phyloP scores from a whole-genome alignment of 768 basidiomycete genomes.

The Xerocomus potaroensis region DNA sequence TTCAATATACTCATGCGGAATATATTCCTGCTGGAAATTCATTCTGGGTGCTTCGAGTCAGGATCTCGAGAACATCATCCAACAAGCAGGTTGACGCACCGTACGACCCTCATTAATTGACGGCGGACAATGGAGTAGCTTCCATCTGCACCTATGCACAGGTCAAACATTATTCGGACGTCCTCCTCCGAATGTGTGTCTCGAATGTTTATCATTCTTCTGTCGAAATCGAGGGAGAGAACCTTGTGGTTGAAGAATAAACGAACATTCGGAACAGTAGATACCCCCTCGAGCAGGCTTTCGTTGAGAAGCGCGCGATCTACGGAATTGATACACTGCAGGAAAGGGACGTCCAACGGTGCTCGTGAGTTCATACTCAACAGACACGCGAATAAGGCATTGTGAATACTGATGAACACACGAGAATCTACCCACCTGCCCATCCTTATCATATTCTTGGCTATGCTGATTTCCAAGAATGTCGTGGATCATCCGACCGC shows the following conservation, averaged over 20 bases:
- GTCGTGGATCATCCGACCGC: slow-evolving; percentile 92
- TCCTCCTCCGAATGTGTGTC: slow-evolving; percentile 43
- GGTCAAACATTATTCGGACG: slow-evolving; percentile 55
- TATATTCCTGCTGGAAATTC: slow-evolving; percentile 93
- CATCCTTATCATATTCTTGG: slow-evolving; percentile 83
- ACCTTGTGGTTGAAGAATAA: slow-evolving; percentile 83
- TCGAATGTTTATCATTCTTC: slow-evolving; percentile 49
- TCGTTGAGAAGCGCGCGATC: slow-evolving; percentile 86
- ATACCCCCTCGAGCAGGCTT: slow-evolving; percentile 72
- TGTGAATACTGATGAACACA: slow-evolving; percentile 6
- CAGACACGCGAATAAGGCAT: slow-evolving; percentile 18
- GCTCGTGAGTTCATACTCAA: slow-evolving; percentile 21
- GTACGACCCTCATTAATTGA: slow-evolving; percentile 92
- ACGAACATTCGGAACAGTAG: slow-evolving; percentile 56
- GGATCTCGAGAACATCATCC: slow-evolving; percentile 3
- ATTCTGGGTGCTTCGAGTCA: slow-evolving; percentile 53
- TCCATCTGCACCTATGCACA: slow-evolving; percentile 91
- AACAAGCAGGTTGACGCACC: slow-evolving; percentile 47
- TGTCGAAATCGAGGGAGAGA: slow-evolving; percentile 68
- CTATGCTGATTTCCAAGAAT: slow-evolving; percentile 67
- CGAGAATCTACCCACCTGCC: slow-evolving; percentile 59
- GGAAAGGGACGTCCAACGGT: slow-evolving; percentile 20
- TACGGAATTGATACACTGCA: slow-evolving; percentile 90
- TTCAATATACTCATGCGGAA: slow-evolving; percentile 94
- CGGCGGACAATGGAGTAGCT: slow-evolving; percentile 87